Evolutionary conservation across 345 rosid genomes (phyloP).

Genomic region (Hirschfeldia incana): DNA sequence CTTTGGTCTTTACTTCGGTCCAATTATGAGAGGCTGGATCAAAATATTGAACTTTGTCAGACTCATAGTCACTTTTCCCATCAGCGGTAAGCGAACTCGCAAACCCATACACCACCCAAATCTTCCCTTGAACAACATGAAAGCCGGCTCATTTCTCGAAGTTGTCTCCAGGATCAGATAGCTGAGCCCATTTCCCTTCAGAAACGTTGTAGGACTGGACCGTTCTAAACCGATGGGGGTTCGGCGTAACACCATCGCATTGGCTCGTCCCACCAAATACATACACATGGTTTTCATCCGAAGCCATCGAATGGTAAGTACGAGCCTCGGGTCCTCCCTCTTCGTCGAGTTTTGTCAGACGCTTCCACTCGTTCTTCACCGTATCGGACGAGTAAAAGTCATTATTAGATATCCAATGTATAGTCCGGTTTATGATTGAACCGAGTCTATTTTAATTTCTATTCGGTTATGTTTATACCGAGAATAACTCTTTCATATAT

Average conservation of each 20-base stretch:
- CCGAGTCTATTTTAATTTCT: background rate
- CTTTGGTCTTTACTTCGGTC: constrained; percentile 18
- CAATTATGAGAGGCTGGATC: background rate
- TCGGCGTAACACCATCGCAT: background rate
- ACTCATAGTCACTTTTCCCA: background rate
- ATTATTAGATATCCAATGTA: background rate
- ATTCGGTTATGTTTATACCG: background rate
- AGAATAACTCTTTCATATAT: background rate
- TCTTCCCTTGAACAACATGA: too few relatives aligned
- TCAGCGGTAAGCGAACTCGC: background rate
- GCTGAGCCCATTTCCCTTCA: constrained; percentile 9
- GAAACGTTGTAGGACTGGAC: background rate
- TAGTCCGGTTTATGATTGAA: background rate
- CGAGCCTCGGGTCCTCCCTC: too few relatives aligned
- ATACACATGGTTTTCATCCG: constrained; percentile 1
- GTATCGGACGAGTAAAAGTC: too few relatives aligned
- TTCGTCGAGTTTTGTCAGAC: too few relatives aligned
- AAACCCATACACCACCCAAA: too few relatives aligned
- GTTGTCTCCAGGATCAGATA: constrained; percentile 7
- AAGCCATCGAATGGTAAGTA: constrained; percentile 6
- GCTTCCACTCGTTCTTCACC: too few relatives aligned
- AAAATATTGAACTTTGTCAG: background rate
- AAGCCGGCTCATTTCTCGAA: constrained; percentile 8
- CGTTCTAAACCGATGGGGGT: background rate
- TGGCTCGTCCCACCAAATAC: constrained; percentile 10